Base-by-base conservation (phyloP, 176 grass and related monocot species). In the Musa troglodytarum region DNA sequence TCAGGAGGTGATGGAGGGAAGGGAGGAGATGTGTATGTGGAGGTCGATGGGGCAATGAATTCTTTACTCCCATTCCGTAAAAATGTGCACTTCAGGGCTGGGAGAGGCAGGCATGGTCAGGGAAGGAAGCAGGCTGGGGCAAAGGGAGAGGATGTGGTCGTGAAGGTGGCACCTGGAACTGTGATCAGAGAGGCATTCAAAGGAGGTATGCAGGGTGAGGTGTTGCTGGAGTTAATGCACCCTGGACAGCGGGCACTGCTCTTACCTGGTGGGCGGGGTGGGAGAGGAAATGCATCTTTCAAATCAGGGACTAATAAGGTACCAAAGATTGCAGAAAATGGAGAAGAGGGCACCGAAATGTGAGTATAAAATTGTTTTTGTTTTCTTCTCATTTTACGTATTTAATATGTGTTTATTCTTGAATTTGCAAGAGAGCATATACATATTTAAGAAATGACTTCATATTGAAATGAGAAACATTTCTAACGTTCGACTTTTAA, bases 301-400 rank as follows among this genome's bases (percentile, higher is more conserved):
- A 98, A 93, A 80, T 82, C 88, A 0, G 94, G 94, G 3, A 91
- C 76, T 69, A 93, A 91, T 74, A 98, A 89, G 75, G 86, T 84
- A 62, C 94, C 94, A 63, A 91, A 81, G 73, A 93, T 98, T 25
- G 90, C 94, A 54, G 94, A 98, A 80, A 93, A 92, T 53, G 94
- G 94, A 77, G 94, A 93, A 84, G 83, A 93, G 75, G 94, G 94
- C 43, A 82, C 88, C 21, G 94, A 91, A 93, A 98, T 98, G 94
- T 98, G 85, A 66, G 88, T 78, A 51, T 49, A 49, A 43, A 43
- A 6, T 73, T 15, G 15, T 57, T 69, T n/a, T 24, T 54, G 43
- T 9, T 67, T 74, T 71, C 21, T 54, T 15, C 19, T 65, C 1
- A 26, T 79, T 24, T 1, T 66, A 22, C 29, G 1, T 52, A 58